phyloP scores from a whole-genome alignment of 192 early-diverging fungal genomes.

The Backusella macrospora region DNA sequence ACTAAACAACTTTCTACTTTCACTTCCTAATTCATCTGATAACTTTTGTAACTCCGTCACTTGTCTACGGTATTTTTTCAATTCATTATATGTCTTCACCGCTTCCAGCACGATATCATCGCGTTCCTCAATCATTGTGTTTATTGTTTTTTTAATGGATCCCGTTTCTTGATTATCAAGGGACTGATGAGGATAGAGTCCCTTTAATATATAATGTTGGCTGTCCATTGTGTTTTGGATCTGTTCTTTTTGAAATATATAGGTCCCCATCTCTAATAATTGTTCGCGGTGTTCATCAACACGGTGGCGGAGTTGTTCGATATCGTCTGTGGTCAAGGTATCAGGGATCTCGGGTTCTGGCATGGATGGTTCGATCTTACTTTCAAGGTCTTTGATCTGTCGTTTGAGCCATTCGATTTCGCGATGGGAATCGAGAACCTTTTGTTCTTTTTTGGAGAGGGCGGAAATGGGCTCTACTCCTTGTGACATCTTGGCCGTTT shows the following conservation, averaged over 20 bases:
- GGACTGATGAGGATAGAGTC: constrained; percentile 19
- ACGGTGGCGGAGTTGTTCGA: neutral
- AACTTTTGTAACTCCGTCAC: too few relatives aligned
- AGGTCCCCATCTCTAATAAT: neutral
- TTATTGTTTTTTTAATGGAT: neutral
- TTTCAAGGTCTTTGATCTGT: neutral
- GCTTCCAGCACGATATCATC: neutral
- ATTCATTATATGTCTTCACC: too few relatives aligned
- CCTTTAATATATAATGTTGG: neutral
- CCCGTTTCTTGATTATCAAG: neutral
- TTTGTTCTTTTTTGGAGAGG: constrained; percentile 6
- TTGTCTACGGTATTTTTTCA: too few relatives aligned
- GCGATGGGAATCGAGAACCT: neutral
- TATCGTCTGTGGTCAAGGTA: neutral
- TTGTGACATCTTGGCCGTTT: too few relatives aligned
- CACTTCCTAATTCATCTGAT: neutral
- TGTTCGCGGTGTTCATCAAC: neutral
- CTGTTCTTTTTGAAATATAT: neutral
- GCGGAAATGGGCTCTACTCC: too few relatives aligned
- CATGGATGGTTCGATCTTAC: neutral
- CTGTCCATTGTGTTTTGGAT: neutral
- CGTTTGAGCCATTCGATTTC: constrained; percentile 27
- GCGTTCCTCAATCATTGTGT: neutral
- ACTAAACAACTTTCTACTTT: neutral
- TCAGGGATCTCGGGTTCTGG: neutral